Conservation (phyloP, 345 rosid genomes). For the Eucalyptus albens region DNA sequence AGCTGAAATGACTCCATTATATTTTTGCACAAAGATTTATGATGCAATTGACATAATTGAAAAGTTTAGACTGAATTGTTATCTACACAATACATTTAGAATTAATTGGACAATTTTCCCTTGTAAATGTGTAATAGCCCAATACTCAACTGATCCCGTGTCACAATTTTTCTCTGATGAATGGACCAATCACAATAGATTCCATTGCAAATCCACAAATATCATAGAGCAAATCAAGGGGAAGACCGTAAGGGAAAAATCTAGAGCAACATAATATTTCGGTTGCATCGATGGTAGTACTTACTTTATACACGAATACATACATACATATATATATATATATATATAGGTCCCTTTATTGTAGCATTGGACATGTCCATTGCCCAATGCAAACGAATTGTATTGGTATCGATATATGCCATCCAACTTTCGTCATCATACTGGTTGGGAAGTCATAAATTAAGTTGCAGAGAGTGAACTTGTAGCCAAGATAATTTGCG, state of each 20-base stretch:
- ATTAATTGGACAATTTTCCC: background rate
- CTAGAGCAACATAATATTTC: no score
- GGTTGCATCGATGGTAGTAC: no score
- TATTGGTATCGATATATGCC: background rate
- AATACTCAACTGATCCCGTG: background rate
- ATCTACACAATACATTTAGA: background rate
- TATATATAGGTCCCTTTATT: no score
- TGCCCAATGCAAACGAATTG: background rate
- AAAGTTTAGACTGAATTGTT: background rate
- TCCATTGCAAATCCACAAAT: background rate
- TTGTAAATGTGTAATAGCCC: background rate
- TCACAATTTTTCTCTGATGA: background rate
- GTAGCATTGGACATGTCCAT: no score
- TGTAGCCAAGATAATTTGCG: background rate
- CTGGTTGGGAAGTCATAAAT: background rate
- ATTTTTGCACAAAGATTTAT: background rate
- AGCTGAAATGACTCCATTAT: background rate
- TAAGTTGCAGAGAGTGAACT: background rate
- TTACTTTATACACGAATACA: no score
- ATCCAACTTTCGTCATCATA: background rate
- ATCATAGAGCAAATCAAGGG: background rate
- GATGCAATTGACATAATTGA: background rate
- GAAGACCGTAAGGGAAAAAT: no score
- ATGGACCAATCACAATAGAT: background rate
- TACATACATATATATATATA: no score